Conservation (phyloP, 192 early-diverging fungal genomes). For the Piromyces sp. region DNA sequence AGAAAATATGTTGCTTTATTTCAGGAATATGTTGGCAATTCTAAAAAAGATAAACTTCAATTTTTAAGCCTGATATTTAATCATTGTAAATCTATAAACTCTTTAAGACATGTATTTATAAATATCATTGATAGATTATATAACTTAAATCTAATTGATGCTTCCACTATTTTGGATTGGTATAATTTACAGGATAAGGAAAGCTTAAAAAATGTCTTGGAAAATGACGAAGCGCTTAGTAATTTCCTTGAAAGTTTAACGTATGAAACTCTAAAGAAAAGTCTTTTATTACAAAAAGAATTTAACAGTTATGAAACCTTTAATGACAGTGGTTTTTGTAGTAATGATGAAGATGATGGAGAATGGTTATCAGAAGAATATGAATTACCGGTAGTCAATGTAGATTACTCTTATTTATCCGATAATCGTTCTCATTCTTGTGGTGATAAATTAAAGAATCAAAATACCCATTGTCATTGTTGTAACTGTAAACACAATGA, state of each 20-base stretch:
- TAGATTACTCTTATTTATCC: neutral
- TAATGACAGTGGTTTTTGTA: neutral
- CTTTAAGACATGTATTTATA: neutral
- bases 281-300: neutral
- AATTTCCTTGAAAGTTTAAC: neutral
- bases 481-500: neutral
- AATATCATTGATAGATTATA: neutral
- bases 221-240: neutral
- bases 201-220: neutral
- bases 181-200: neutral
- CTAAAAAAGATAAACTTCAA: neutral
- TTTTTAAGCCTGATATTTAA: neutral
- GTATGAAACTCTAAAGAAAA: neutral
- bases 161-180: neutral
- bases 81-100: neutral
- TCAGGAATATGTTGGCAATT: neutral
- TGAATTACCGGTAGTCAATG: neutral
- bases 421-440: neutral
- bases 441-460: neutral
- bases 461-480: neutral
- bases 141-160: neutral
- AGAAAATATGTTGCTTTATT: neutral
- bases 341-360: neutral
- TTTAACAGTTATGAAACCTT: neutral
- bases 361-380: neutral